Conservation (phyloP, 2,329 filamentous ascomycete genomes). For the Chaetomium olivaceum region DNA sequence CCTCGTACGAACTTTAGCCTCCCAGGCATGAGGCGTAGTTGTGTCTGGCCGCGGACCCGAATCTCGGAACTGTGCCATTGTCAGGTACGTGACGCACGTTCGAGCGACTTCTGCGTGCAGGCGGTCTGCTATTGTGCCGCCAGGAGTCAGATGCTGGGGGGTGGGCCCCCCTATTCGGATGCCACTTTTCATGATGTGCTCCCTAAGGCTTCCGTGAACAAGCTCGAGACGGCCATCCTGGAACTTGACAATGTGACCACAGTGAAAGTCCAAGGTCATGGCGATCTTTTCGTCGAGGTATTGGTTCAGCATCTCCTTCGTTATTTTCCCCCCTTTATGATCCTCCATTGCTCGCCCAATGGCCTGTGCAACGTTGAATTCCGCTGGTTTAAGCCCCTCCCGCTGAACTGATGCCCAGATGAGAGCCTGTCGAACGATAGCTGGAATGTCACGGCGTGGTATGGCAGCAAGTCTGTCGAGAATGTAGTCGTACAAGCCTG, state of each 20-base stretch:
- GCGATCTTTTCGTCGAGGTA: neutral
- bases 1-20: neutral
- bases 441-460: neutral
- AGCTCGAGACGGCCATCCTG: neutral
- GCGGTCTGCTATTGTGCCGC: neutral
- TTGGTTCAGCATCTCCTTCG: neutral
- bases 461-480: neutral
- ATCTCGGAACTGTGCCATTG: neutral
- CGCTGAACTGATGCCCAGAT: neutral
- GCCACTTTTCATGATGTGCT: neutral
- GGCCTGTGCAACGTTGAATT: neutral
- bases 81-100: neutral
- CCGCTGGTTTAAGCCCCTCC: neutral
- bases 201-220: neutral
- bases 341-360: neutral
- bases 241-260: neutral
- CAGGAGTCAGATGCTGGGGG: neutral
- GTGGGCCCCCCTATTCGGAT: neutral
- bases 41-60: neutral
- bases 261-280: neutral
- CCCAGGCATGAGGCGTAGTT: neutral
- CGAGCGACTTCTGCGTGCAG: neutral
- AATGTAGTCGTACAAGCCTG: neutral
- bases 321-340: neutral
- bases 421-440: neutral